Base-by-base conservation (phyloP, 202 grass and related monocot genomes). In the Schoenoplectus triqueter region DNA sequence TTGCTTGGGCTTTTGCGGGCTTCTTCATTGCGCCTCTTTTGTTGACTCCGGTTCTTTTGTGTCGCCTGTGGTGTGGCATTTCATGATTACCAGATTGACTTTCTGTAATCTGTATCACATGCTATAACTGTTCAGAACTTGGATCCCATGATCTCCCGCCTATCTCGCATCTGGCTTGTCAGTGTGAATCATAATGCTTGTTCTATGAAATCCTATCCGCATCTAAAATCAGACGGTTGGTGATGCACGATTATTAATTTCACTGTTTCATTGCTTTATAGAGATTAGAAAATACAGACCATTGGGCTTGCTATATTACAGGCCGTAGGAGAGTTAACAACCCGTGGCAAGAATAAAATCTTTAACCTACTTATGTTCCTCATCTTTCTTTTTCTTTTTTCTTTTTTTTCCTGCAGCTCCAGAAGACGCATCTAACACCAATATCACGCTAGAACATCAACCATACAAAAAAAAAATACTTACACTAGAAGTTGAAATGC, bases 1-100 rank as follows among this genome's bases (percentile, higher is more conserved):
- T 31, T 31, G 21, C 17, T 63, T 81, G 78, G 78, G 78, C 78
- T 81, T 81, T 81, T 81, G 2, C 65, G 78, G 78, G 75, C 75
- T 44, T 79, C 15, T 15, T 79, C 20, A 61, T 31, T 39, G 20
- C 4, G 21, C 9, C 72, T 76, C 8, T 78, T 78, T 20, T 57
- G 10, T 22, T 0, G 50, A 75, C 45, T 19, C 44, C 10, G 13
- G 50, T 55, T 78, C 17, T 39, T 51, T 8, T 17, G 13, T 74
- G 70, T 13, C 70, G 5, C 0, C 7, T 17, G 4, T 0, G 6
- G 41, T 73, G 69, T 73, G 69, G 62, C 10, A 48, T 31, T 31
- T 31, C 31, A 31, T 31, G 31, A 31, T 31, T 31, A 31, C 31
- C 31, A 31, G 31, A 31, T 31, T 31, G 31, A 31, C 31, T 31